Evolutionary conservation across 331 rosid genomes (phyloP).

Genomic region (Arachis monticola): DNA sequence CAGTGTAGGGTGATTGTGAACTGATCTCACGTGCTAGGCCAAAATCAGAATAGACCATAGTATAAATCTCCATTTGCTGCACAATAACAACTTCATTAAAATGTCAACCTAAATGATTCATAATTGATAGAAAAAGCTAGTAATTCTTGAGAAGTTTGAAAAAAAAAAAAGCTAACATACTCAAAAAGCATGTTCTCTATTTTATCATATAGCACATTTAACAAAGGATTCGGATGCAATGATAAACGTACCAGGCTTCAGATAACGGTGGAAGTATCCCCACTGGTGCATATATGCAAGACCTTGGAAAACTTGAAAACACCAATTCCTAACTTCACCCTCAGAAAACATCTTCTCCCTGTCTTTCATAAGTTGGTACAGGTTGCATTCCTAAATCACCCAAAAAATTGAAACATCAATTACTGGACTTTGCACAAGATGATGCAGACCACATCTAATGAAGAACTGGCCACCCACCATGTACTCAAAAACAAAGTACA

Average conservation of each 20-base stretch:
- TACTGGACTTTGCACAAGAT: slow-evolving; percentile 14
- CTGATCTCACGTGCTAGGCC: too few species aligned
- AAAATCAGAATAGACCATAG: too few species aligned
- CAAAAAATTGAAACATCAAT: slow-evolving; percentile 12
- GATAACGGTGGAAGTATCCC: slow-evolving; percentile 98
- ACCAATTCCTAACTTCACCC: slow-evolving; percentile 88
- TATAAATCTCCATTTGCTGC: too few species aligned
- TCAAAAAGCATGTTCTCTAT: background rate
- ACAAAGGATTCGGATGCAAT: slow-evolving; percentile 1
- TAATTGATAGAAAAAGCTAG: too few species aligned
- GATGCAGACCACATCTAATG: slow-evolving; percentile 4
- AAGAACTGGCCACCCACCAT: slow-evolving; percentile 61
- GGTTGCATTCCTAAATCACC: slow-evolving; percentile 73
- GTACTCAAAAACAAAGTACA: slow-evolving; percentile 93
- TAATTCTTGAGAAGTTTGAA: too few species aligned
- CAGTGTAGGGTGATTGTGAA: too few species aligned
- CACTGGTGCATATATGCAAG: slow-evolving; percentile 98
- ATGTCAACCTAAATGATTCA: too few species aligned
- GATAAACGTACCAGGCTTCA: slow-evolving; percentile 85
- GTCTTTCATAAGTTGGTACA: slow-evolving; percentile 96
- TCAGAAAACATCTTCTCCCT: slow-evolving; percentile 83
- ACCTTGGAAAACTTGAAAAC: slow-evolving; percentile 97
- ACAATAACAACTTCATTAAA: too few species aligned
- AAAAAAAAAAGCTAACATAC: background rate
- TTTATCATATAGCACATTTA: background rate